Base-by-base conservation (phyloP, 2,329 filamentous ascomycete genomes). In the Fusarium phyllophilum region DNA sequence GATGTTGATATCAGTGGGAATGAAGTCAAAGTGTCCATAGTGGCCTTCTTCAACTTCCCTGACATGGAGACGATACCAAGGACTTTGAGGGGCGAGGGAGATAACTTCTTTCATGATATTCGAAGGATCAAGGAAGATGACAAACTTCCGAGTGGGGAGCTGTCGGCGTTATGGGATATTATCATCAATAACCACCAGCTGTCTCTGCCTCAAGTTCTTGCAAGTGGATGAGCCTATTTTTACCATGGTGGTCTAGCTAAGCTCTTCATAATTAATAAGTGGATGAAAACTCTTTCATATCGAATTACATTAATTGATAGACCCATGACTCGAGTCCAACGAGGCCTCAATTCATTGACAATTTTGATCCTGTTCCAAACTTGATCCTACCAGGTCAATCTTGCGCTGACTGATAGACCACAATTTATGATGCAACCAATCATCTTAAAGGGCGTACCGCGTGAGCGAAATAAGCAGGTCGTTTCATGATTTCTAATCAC, bases 1-100 rank as follows among this genome's bases (percentile, higher is more conserved):
- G 49, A 70, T 6, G 54, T 70, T 14, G 66, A 70, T 6, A 60
- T 65, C n/a, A 65, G 67, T 7, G 67, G 54, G 1, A 22, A 55
- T 6, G 42, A 65, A 5, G 44, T 55, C 17, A 70, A 70, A 6
- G 66, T 66, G 6, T 70, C 68, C 3, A 70, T 70, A 4, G 68
- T 70, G 11, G 68, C 66, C 4, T 70, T 70, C 18, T 70, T 70
- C 12, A 70, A 70, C 42, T 70, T 70, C 4, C 68, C 68, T 1
- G 66, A 70, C 6, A 70, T 59, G 68, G 48, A 54, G 33, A 38
- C 22, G 4, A 70, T 70, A 44, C 59, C 68, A 1, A 34, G 45
- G 13, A 58, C 33, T 12, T 8, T 46, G 4, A 7, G 9, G 0
- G 17, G 10, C 8, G 20, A 36, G 4, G 33, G 17, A 9, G 34